Evolutionary conservation across 1,284 basidiomycete species (phyloP).

Genomic region (Naganishia sp.): DNA sequence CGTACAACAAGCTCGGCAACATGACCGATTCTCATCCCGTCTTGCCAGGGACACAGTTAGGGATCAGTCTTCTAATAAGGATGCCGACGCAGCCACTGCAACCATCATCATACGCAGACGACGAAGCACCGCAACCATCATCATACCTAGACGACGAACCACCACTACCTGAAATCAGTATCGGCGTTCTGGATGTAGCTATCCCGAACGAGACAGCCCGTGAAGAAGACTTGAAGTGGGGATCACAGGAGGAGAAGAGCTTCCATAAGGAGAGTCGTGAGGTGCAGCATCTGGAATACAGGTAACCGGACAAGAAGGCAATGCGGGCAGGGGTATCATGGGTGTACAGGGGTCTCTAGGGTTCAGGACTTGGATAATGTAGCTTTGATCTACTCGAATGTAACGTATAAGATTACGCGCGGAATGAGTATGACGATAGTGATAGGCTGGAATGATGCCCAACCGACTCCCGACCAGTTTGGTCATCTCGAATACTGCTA

Average conservation of each 20-base stretch:
- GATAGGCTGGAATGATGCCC: too few species aligned
- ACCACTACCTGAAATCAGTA: constrained; percentile 20
- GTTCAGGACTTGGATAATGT: neutral
- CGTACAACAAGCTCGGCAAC: constrained; percentile 1
- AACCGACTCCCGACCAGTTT: too few species aligned
- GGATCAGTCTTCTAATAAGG: constrained; percentile 17
- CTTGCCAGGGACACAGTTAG: constrained; percentile 2
- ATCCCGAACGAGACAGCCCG: neutral
- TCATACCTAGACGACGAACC: neutral
- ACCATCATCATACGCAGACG: neutral
- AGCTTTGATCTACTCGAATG: neutral
- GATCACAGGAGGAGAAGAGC: neutral
- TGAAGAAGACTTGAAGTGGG: neutral
- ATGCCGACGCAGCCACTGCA: constrained; percentile 10
- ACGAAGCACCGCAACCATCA: constrained; percentile 9
- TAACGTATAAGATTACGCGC: too few species aligned
- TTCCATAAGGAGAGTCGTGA: neutral
- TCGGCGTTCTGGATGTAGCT: constrained; percentile 1
- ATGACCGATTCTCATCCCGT: neutral
- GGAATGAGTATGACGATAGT: too few species aligned
- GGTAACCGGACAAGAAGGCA: neutral
- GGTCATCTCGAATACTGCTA: too few species aligned
- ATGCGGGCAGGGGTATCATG: neutral
- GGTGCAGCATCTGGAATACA: constrained; percentile 11
- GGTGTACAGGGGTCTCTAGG: neutral